Percentiles rank a stretch among this genome's conserved stretches.
These are phyloP conservation scores for Ganoderma sinense DNA, from an alignment of 1,284 basidiomycete species.

Conservation along the genomic window DNA sequence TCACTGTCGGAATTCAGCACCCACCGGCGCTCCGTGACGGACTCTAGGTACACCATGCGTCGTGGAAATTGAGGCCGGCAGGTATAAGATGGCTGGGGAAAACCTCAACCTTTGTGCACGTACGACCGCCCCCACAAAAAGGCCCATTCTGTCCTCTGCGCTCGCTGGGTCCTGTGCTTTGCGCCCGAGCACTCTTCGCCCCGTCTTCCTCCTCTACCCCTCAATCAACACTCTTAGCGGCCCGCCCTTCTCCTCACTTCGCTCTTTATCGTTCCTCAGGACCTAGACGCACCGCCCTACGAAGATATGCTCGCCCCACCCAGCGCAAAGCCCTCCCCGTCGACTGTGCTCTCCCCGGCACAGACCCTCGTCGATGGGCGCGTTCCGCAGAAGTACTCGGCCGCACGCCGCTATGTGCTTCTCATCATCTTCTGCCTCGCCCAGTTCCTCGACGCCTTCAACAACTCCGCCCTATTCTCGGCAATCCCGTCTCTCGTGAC, in stretches of 20 bases:
- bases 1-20: background rate
- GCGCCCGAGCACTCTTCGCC: background rate
- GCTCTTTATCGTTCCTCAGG: background rate
- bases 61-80: background rate
- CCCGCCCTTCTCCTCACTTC: background rate
- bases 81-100: conserved; percentile 2
- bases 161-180: conserved; percentile 2
- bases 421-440: conserved; percentile 54
- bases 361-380: conserved; percentile 39
- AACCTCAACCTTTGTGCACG: background rate
- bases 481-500: conserved; percentile 47
- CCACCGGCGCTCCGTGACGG: background rate
- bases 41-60: background rate
- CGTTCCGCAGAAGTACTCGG: conserved; percentile 38
- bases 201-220: background rate
- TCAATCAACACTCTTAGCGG: background rate
- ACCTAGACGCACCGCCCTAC: background rate
- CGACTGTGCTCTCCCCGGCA: conserved; percentile 32
- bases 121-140: conserved; percentile 6
- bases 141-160: conserved; percentile 4
- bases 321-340: conserved; percentile 12
- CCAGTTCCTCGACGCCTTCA: conserved; percentile 56
- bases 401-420: conserved; percentile 40
- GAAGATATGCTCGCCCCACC: conserved; percentile 31
- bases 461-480: conserved; percentile 55